A percentile compares a stretch with the other conserved stretches of the same genome.
phyloP scores from a whole-genome alignment of 78 protist species.

The Dictyostelium brefeldianum region DNA sequence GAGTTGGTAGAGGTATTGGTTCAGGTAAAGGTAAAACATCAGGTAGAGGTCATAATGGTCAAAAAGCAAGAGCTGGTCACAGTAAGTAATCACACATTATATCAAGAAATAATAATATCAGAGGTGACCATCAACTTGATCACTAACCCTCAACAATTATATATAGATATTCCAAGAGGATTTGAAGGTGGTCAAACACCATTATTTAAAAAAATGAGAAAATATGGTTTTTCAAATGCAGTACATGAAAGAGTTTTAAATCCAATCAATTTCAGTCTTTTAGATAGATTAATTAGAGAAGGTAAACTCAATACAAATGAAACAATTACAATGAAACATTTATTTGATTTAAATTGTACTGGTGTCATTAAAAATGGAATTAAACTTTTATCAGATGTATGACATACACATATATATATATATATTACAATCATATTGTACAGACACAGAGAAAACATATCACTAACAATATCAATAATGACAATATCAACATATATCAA shows the following conservation, averaged over 20 bases:
- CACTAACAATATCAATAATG: background rate
- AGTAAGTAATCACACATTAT: constrained; percentile 66
- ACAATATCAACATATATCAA: background rate
- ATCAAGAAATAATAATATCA: background rate
- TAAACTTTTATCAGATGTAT: constrained; percentile 75
- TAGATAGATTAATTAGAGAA: constrained; percentile 54
- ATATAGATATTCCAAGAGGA: constrained; percentile 70
- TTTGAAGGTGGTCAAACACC: constrained; percentile 95
- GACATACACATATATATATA: background rate
- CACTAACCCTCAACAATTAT: background rate
- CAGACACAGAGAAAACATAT: background rate
- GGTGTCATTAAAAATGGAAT: constrained; percentile 67
- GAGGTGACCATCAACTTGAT: background rate
- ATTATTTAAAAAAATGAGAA: constrained; percentile 83
- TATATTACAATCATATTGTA: background rate
- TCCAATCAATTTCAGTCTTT: constrained; percentile 48
- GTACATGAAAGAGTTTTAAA: constrained; percentile 26
- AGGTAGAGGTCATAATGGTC: constrained; percentile 91
- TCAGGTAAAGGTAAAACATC: constrained; percentile 88
- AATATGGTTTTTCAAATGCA: constrained; percentile 85
- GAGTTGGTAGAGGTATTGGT: constrained; percentile 92
- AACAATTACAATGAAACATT: constrained; percentile 82
- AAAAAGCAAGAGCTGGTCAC: constrained; percentile 86
- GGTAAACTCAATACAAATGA: constrained; percentile 36
- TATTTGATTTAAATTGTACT: constrained; percentile 35